phyloP scores from a whole-genome alignment of 2,329 filamentous ascomycete genomes.

The Gremmenia infestans region DNA sequence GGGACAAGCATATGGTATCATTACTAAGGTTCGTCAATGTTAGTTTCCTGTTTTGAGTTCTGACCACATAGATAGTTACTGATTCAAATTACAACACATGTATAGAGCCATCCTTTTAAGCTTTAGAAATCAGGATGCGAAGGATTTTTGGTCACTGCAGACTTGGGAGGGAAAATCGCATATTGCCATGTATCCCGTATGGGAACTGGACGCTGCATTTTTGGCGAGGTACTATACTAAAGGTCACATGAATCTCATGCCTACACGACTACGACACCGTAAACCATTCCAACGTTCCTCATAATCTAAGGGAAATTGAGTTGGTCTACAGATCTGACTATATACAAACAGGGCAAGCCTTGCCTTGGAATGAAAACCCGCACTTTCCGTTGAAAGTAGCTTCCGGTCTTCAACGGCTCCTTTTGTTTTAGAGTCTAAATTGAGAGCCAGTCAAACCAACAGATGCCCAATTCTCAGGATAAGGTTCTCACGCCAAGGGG shows the following conservation, averaged over 20 bases:
- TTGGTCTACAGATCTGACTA: background rate
- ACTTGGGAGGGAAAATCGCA: background rate
- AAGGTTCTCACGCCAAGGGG: conserved; percentile 23
- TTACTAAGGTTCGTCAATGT: background rate
- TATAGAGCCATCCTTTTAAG: background rate
- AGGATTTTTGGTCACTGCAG: background rate
- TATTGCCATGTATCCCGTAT: background rate
- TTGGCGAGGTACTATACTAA: background rate
- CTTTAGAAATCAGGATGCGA: background rate
- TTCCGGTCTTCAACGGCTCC: background rate
- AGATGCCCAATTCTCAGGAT: conserved; percentile 5
- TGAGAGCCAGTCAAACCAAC: conserved; percentile 10
- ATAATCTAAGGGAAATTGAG: background rate
- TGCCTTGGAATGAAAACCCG: conserved; percentile 1
- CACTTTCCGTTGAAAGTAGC: conserved; percentile 9
- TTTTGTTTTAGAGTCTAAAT: conserved; percentile 7
- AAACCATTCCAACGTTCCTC: background rate
- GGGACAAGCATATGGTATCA: too few species aligned
- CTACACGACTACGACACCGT: background rate
- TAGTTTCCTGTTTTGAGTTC: conserved; percentile 11
- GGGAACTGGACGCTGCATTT: background rate
- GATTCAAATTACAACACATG: too few species aligned
- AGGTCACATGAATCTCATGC: background rate
- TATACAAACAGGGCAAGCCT: background rate
- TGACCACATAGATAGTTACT: background rate